A percentile compares a stretch with the other conserved stretches of the same genome.
Evolutionary conservation across 805 yeast genomes (phyloP).

Genomic region (Debaryomyces tyrocola): DNA sequence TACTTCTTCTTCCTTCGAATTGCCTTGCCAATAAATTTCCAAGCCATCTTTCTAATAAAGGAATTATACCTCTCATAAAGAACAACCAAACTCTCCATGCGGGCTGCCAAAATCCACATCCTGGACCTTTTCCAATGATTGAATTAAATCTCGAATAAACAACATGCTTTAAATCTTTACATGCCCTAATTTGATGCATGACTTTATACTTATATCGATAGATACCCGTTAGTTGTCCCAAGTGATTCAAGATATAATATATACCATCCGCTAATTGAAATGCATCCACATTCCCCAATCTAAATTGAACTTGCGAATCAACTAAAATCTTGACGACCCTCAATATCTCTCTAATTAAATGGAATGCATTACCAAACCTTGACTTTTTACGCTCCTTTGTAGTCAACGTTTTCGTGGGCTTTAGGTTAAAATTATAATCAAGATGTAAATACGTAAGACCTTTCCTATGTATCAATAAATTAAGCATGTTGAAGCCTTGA

Average conservation of each 20-base stretch:
- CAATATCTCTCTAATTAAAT: constrained; percentile 84
- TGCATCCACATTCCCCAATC: constrained; percentile 89
- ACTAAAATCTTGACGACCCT: constrained; percentile 83
- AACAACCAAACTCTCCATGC: constrained; percentile 97
- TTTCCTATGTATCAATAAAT: constrained; percentile 81
- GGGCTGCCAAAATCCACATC: constrained; percentile 99
- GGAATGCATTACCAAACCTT: constrained; percentile 95
- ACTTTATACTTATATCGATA: constrained; percentile 96
- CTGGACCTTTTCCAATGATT: constrained; percentile 95
- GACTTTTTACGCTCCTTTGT: constrained; percentile 96
- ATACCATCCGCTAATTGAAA: constrained; percentile 94
- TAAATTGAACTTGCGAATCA: constrained; percentile 88
- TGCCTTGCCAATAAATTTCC: constrained; percentile 89
- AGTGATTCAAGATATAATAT: constrained; percentile 84
- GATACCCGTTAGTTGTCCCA: constrained; percentile 95
- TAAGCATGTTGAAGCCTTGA: constrained; percentile 94
- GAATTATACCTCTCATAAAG: constrained; percentile 88
- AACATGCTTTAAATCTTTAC: constrained; percentile 92
- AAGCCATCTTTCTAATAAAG: constrained; percentile 91
- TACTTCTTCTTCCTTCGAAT: constrained; percentile 91
- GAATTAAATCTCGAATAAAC: constrained; percentile 82
- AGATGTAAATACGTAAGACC: constrained; percentile 91
- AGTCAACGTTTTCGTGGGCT: constrained; percentile 93
- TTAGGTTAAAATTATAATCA: constrained; percentile 92
- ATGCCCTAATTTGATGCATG: constrained; percentile 96